These are phyloP conservation scores for Pestalotiopsis sp. DNA, from an alignment of 2,329 filamentous ascomycete genomes.

Conservation along the genomic window DNA sequence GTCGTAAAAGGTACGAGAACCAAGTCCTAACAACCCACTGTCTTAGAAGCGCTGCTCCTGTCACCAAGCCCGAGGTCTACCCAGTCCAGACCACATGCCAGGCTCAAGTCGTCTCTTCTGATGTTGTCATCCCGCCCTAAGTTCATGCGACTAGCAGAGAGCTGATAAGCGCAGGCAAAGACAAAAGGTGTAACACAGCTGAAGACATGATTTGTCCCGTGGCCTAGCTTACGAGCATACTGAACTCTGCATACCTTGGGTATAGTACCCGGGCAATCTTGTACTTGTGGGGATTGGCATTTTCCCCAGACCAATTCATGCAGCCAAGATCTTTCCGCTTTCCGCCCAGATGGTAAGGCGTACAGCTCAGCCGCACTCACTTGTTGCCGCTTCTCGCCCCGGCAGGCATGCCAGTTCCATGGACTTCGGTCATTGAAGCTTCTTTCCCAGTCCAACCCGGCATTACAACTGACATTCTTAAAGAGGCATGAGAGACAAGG, in stretches of 20 bases:
- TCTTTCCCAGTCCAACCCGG: slow-evolving; percentile 30
- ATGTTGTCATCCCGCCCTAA: background rate
- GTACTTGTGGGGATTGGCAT: background rate
- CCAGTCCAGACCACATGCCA: background rate
- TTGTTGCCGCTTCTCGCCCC: slow-evolving; percentile 17
- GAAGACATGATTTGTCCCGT: background rate
- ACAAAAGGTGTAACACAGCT: background rate
- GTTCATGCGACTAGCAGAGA: background rate
- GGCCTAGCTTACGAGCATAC: background rate
- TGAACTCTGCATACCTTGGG: background rate
- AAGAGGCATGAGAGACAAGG: slow-evolving; percentile 38
- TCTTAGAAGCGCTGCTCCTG: background rate
- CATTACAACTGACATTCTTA: slow-evolving; percentile 32
- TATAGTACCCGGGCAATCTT: background rate
- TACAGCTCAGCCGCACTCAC: too few relatives aligned
- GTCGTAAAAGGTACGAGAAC: background rate
- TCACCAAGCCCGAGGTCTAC: background rate
- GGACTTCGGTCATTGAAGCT: slow-evolving; percentile 38
- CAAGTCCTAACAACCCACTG: background rate
- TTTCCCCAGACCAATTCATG: background rate
- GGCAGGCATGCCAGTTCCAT: slow-evolving; percentile 41
- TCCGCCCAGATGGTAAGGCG: background rate
- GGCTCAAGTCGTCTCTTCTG: background rate
- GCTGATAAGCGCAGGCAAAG: background rate
- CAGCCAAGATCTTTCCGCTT: background rate